These are phyloP conservation scores for Circinella umbellata DNA, from an alignment of 371 early-diverging fungal genomes.

Conservation along the genomic window DNA sequence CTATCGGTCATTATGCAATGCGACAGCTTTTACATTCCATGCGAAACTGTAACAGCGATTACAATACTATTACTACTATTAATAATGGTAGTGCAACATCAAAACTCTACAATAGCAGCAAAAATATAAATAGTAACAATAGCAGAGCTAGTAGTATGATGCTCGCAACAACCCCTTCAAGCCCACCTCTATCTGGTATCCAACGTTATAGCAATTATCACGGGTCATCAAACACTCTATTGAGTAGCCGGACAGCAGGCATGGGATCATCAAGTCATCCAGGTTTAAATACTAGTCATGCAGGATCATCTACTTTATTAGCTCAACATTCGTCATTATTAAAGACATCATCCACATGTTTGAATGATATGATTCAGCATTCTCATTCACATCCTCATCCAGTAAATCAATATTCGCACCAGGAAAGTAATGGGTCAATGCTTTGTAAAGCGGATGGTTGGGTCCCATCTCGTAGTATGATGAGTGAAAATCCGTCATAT, in stretches of 20 bases:
- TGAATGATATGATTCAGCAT: slow-evolving; percentile 7
- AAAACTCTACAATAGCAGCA: background rate
- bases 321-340: slow-evolving; percentile 12
- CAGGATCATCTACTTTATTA: background rate
- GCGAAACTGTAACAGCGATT: background rate
- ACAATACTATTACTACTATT: too few species aligned
- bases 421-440: background rate
- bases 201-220: slow-evolving; percentile 5
- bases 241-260: background rate
- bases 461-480: slow-evolving; percentile 14
- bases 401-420: background rate
- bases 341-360: slow-evolving; percentile 20
- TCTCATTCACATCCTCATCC: background rate
- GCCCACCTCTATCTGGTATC: background rate
- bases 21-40: slow-evolving; percentile 31
- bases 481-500: background rate
- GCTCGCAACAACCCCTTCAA: background rate
- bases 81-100: background rate
- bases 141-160: background rate
- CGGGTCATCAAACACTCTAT: background rate
- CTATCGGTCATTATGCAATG: slow-evolving; percentile 43
- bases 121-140: background rate
- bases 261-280: background rate
- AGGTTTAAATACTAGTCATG: background rate
- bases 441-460: slow-evolving; percentile 30